Base-by-base conservation (phyloP, 164 flowering plant species). In the Cinnamomum chago region DNA sequence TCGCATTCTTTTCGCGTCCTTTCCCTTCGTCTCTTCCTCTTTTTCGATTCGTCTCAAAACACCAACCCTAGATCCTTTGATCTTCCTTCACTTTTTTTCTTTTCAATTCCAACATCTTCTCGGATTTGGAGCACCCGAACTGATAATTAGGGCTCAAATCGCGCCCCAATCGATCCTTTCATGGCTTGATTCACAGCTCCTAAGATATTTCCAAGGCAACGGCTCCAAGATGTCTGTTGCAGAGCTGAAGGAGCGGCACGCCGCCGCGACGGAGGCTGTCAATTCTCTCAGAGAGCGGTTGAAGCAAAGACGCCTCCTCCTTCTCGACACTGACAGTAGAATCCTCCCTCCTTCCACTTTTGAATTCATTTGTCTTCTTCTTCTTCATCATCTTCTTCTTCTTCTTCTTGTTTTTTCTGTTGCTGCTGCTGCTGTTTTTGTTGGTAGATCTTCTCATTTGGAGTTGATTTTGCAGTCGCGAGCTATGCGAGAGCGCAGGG, bases 321-420 rank as follows among this genome's bases (percentile, higher is more conserved):
- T 95, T 76, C 91, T 92, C 20, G 98, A 95, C 73, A 90, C 95
- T 0, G 97, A 95, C 72, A 89, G 98, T 94, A 75, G 47, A 67
- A 28, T 28, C 17, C 0, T 40, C 2, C 33, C 69, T 17, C 33
- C n/a, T 67, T 7, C 40, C 10, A 1, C 47, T 9, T 40, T 40
- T 40, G 47, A 40, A 40, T 40, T 40, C 47, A 40, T 40, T 40
- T 9, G 0, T 6, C 18, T 24, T 24, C 47, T 12, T 35, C 22
- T 30, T 35, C 6, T 24, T 24, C 47, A 3, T 35, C 40, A 28
- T 13, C 4, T 5, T 35, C 7, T 24, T 24, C 23, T 13, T 35
- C 22, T 66, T 13, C 2, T 5, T 50, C 65, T 69, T 62, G 18
- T 50, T 15, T 5, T 27, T 27, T n/a, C 40, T 23, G 5, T 47